phyloP scores from a whole-genome alignment of 768 basidiomycete species.

The Mycena polygramma region DNA sequence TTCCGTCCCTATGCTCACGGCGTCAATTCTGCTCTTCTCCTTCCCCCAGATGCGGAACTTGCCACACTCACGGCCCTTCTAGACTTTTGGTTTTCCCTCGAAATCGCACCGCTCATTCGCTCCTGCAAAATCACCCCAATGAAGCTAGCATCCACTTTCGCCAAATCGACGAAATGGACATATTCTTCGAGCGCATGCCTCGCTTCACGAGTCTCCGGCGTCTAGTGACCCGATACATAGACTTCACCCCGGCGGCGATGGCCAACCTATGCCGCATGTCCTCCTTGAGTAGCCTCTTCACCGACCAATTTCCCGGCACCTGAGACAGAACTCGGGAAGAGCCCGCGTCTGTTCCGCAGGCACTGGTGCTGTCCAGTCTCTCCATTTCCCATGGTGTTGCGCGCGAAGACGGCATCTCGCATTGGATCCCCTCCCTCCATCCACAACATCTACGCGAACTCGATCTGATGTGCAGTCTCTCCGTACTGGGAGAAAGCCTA shows the following conservation, averaged over 20 bases:
- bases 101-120: background rate
- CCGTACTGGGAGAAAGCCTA: background rate
- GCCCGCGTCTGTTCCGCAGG: too few relatives aligned
- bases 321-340: too few relatives aligned
- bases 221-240: background rate
- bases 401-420: background rate
- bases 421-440: background rate
- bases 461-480: background rate
- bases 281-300: background rate
- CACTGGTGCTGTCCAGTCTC: background rate
- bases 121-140: background rate
- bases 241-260: slow-evolving; percentile 7
- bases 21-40: background rate
- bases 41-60: background rate
- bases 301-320: too few relatives aligned
- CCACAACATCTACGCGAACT: slow-evolving; percentile 4
- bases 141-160: too few relatives aligned
- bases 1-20: slow-evolving; percentile 5
- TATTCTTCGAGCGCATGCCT: background rate
- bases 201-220: background rate
- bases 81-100: slow-evolving; percentile 6
- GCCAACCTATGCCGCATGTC: slow-evolving; percentile 5
- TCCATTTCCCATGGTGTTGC: background rate
- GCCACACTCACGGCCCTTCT: background rate
- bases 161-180: background rate